Conservation (phyloP, 140 eudicot species). For the Flaveria floridana region DNA sequence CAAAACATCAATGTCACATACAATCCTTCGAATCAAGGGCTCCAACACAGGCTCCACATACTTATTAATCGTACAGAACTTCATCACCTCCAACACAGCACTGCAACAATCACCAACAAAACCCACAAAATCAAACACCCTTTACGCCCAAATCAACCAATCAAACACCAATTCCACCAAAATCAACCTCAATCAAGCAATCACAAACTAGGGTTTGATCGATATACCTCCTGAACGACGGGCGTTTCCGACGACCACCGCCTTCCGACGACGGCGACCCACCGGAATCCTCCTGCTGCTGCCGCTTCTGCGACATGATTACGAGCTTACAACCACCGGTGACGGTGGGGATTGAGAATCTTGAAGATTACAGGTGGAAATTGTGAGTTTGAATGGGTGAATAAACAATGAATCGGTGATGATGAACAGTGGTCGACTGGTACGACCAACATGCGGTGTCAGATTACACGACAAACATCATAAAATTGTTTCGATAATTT, state of each 20-base stretch:
- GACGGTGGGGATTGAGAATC: too few species aligned
- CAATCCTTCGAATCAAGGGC: conserved; percentile 93
- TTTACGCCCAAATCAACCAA: background rate
- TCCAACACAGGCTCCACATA: conserved; percentile 75
- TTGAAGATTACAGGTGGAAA: too few species aligned
- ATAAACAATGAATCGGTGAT: conserved; percentile 25
- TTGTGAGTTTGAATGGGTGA: conserved; percentile 1
- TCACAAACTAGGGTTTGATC: conserved; percentile 3
- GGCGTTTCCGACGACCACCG: conserved; percentile 33
- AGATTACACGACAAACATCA: conserved; percentile 19
- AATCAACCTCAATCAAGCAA: background rate
- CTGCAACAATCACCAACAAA: conserved; percentile 36
- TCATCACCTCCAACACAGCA: conserved; percentile 75
- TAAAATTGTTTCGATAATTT: conserved; percentile 24
- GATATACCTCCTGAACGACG: conserved; percentile 35
- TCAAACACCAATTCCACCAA: background rate
- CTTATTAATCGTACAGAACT: conserved; percentile 46
- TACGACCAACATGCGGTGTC: conserved; percentile 39
- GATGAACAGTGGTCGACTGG: conserved; percentile 22
- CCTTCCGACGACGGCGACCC: conserved; percentile 16
- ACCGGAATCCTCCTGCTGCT: conserved; percentile 26
- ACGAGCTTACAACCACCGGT: background rate
- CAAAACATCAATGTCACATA: conserved; percentile 38
- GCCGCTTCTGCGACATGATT: conserved; percentile 43
- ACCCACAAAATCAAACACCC: background rate